phyloP scores from a whole-genome alignment of 1,284 basidiomycete genomes.

The Fomitopsis betulina region DNA sequence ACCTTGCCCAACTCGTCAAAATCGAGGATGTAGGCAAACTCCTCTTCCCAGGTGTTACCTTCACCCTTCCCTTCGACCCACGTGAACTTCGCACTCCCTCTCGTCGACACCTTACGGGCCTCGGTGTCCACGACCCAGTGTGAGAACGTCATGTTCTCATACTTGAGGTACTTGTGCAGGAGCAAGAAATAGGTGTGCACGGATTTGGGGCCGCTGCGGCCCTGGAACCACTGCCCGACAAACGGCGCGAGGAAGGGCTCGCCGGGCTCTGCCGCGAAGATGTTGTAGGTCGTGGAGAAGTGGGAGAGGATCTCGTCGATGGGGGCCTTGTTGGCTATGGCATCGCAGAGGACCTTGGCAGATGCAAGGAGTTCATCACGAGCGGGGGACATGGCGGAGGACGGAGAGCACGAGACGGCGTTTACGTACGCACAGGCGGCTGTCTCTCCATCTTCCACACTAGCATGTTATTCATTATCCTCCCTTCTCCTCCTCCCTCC shows the following conservation, averaged over 20 bases:
- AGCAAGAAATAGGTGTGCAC: slow-evolving; percentile 46
- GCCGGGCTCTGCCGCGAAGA: slow-evolving; percentile 54
- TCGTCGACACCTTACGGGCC: slow-evolving; percentile 45
- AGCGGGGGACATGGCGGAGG: slow-evolving; percentile 12
- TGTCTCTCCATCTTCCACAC: background rate
- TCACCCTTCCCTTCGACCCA: slow-evolving; percentile 42
- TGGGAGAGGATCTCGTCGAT: slow-evolving; percentile 40
- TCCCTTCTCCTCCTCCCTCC: background rate
- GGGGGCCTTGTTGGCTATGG: slow-evolving; percentile 43
- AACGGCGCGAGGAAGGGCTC: slow-evolving; percentile 52
- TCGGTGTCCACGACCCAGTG: slow-evolving; percentile 40
- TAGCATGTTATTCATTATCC: background rate
- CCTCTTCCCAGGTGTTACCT: slow-evolving; percentile 54
- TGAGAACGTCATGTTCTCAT: slow-evolving; percentile 37
- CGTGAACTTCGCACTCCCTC: slow-evolving; percentile 50
- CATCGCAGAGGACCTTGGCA: slow-evolving; percentile 46
- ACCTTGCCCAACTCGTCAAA: slow-evolving; percentile 56
- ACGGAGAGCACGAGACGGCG: background rate
- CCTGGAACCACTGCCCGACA: slow-evolving; percentile 46
- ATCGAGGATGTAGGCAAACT: slow-evolving; percentile 56
- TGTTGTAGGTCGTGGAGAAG: slow-evolving; percentile 44
- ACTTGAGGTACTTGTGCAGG: slow-evolving; percentile 40
- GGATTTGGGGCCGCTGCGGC: slow-evolving; percentile 30
- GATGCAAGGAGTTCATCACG: slow-evolving; percentile 35
- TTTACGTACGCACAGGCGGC: background rate